Evolutionary conservation across 441 rosid genomes (phyloP).

Genomic region (Eugenia klotzschiana): DNA sequence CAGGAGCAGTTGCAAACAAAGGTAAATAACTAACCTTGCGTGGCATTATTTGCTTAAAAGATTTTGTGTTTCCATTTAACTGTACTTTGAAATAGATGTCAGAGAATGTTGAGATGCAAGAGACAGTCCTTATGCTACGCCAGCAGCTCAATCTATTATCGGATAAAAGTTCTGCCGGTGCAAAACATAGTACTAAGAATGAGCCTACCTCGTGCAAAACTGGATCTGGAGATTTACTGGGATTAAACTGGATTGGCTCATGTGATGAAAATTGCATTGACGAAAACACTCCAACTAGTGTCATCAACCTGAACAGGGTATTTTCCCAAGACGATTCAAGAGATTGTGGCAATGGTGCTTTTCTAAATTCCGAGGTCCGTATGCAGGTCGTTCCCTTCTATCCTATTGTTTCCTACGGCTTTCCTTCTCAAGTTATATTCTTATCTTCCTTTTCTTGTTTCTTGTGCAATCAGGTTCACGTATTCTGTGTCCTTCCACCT

Average conservation of each 20-base stretch:
- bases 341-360: conserved; percentile 24
- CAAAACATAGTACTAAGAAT: conserved; percentile 19
- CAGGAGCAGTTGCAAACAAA: conserved; percentile 81
- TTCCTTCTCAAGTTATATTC: not conserved
- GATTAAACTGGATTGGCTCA: conserved; percentile 22
- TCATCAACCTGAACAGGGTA: conserved; percentile 63
- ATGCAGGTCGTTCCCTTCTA: conserved; percentile 22
- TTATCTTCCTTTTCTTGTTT: not conserved
- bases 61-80: not conserved
- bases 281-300: conserved; percentile 76
- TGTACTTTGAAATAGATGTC: conserved; percentile 30
- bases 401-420: not conserved
- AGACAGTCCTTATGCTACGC: conserved; percentile 59
- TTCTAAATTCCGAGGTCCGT: conserved; percentile 41
- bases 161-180: conserved; percentile 19
- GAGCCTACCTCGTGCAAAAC: conserved; percentile 3
- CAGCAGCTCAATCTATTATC: conserved; percentile 43
- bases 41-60: not conserved
- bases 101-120: conserved; percentile 76
- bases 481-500: not conserved
- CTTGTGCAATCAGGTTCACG: not conserved
- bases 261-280: conserved; percentile 38
- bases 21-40: conserved; percentile 25
- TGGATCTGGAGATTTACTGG: conserved; percentile 13
- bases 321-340: conserved; percentile 40